Base-by-base conservation (phyloP, 805 yeast species). In the Saccharomycopsis synnaedendra region DNA sequence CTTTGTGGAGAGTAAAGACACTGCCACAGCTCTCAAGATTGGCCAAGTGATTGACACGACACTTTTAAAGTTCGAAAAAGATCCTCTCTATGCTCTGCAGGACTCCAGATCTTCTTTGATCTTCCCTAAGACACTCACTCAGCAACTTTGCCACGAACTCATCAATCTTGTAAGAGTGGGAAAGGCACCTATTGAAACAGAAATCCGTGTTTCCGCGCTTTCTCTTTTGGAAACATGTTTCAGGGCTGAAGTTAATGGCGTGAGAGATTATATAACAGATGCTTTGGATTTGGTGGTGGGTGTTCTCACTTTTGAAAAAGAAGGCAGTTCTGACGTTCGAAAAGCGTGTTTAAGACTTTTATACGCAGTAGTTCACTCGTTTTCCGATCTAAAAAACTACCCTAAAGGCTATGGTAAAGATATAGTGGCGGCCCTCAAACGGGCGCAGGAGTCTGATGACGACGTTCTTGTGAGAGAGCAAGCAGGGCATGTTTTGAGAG, bases 281-380 rank as follows among this genome's bases (percentile, higher is more conserved):
- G 71, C 82, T 5, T 63, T 85, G 41, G 96, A 88, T 58, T 80
- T 94, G 58, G 78, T 85, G 0, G 60, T 84, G 33, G 95, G 96
- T 5, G 72, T 90, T 0, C 60, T 93, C 45, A 79, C 73, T 60
- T 56, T 75, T 69, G 73, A 95, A 70, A 54, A 51, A 1, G 60
- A 54, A 19, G 19, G 19, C 19, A 19, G 19, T 19, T 19, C 19
- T 19, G 19, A 19, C 19, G 2, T 19, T 19, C 19, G 19, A 19
- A 19, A 19, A 19, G 19, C 19, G 19, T 19, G 19, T 19, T 70
- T 87, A 3, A 83, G 81, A 8, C 61, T 88, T 29, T 64, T 86
- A 2, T 70, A 74, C 54, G 90, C 82, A 58, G 61, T 84, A 45
- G 59, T 82, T 2, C 65, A 74, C 4, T 62, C 65, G 42, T 62